phyloP scores from a whole-genome alignment of 192 early-diverging fungal genomes.

The Dissophora ornata region DNA sequence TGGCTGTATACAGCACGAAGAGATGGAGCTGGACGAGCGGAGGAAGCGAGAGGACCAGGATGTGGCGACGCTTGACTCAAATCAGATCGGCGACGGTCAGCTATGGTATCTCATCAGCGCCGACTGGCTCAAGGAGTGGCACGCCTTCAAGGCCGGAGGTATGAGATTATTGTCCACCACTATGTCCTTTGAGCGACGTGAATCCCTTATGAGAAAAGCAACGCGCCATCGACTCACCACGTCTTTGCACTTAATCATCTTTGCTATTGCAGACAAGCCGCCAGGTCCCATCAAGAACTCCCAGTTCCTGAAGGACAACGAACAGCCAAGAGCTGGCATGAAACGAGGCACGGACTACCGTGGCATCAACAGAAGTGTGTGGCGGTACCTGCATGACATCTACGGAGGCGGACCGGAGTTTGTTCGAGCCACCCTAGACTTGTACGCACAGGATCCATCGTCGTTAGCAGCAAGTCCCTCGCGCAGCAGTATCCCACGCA shows the following conservation, averaged over 20 bases:
- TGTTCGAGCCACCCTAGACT: slow-evolving; percentile 42
- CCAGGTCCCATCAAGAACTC: slow-evolving; percentile 55
- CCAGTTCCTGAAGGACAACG: slow-evolving; percentile 54
- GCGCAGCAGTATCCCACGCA: not conserved
- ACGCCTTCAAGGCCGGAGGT: slow-evolving; percentile 57
- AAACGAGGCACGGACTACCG: slow-evolving; percentile 57
- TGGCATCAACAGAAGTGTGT: slow-evolving; percentile 50
- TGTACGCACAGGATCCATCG: slow-evolving; percentile 45
- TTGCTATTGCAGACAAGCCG: slow-evolving; percentile 24
- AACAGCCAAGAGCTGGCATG: slow-evolving; percentile 54
- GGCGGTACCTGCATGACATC: slow-evolving; percentile 47
- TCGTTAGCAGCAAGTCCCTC: not conserved
- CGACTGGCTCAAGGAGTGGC: slow-evolving; percentile 55
- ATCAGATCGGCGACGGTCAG: slow-evolving; percentile 36
- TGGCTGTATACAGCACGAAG: no score
- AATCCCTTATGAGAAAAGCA: not conserved
- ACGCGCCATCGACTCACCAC: no score
- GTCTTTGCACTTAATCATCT: not conserved
- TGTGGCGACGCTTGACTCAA: slow-evolving; percentile 46
- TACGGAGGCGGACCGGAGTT: slow-evolving; percentile 58
- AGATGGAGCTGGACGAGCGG: slow-evolving; percentile 40
- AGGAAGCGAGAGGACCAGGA: slow-evolving; percentile 46
- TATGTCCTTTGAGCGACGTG: not conserved
- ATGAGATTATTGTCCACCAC: slow-evolving; percentile 1
- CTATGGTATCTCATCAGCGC: slow-evolving; percentile 59